Percentiles rank a stretch among this genome's conserved stretches.
These are phyloP conservation scores for Decorospora gaudefroyi DNA, from an alignment of 2,329 filamentous ascomycete genomes.

Conservation along the genomic window DNA sequence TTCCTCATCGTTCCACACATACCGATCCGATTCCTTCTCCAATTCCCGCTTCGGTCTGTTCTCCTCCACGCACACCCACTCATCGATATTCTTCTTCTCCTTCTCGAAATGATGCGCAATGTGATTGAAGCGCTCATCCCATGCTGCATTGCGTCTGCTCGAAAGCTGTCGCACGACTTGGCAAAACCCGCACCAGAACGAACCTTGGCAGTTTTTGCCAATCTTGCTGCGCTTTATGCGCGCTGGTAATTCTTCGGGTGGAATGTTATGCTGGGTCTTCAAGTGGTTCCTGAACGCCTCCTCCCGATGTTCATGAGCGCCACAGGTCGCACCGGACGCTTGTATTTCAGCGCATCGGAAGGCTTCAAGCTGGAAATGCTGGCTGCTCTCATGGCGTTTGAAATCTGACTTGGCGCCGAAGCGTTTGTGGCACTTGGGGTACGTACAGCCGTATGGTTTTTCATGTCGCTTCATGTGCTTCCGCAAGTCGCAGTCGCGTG, in stretches of 20 bases:
- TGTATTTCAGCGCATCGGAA: conserved; percentile 66
- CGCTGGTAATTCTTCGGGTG: conserved; percentile 33
- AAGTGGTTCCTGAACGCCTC: conserved; percentile 68
- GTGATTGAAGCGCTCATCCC: conserved; percentile 69
- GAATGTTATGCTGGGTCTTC: conserved; percentile 52
- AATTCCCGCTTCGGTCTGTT: conserved; percentile 43
- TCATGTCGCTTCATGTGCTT: conserved; percentile 85
- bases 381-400: conserved; percentile 85
- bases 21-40: conserved; percentile 23
- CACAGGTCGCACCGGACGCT: conserved; percentile 52
- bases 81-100: conserved; percentile 56
- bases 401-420: conserved; percentile 96
- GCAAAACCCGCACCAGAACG: conserved; percentile 92
- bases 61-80: conserved; percentile 59
- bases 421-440: conserved; percentile 65
- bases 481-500: conserved; percentile 50
- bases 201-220: conserved; percentile 65
- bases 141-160: conserved; percentile 58
- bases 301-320: conserved; percentile 61
- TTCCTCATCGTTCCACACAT: conserved; percentile 26
- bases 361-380: conserved; percentile 72
- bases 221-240: conserved; percentile 62
- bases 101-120: conserved; percentile 74
- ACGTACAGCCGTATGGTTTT: conserved; percentile 82
- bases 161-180: conserved; percentile 57